Base-by-base conservation (phyloP, 768 basidiomycete genomes). In the Collybiopsis luxurians region DNA sequence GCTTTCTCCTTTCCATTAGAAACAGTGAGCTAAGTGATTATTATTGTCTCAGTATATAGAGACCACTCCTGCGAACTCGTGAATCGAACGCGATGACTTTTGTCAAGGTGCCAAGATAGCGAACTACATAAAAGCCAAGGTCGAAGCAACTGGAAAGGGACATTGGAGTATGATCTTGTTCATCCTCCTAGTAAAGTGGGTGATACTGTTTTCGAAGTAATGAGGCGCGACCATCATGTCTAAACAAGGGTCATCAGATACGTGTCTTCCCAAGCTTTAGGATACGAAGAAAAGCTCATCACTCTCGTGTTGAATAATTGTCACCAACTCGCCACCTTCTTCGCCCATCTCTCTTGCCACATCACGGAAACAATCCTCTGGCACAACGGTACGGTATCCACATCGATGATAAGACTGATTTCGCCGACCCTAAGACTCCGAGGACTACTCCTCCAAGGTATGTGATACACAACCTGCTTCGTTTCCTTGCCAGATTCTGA, bases 231-330 rank as follows among this genome's bases (percentile, higher is more conserved):
- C 92, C 31, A 59, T 59, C 12, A 59, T 53, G n/a, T 59, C 88
- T 1, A 38, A 11, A 15, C 19, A n/a, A 42, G n/a, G n/a, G n/a
- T n/a, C n/a, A n/a, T n/a, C n/a, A n/a, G n/a, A n/a, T n/a, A n/a
- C n/a, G n/a, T n/a, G n/a, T n/a, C n/a, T n/a, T n/a, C n/a, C n/a
- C n/a, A n/a, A n/a, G n/a, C n/a, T n/a, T n/a, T n/a, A n/a, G n/a
- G n/a, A n/a, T n/a, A n/a, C n/a, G 10, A 51, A 38, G 23, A n/a
- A 34, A 4, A 7, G 17, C 71, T 55, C 55, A 76, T 84, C 53
- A 55, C 88, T 90, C 63, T 89, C 89, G 67, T 95, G 92, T 67
- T 95, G 93, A 62, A 96, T 88, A 71, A 96, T 93, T 1, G 87
- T 90, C 24, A 93, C 79, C 39, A 91, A 87, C 0, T 87, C 89